A percentile compares a stretch with the other conserved stretches of the same genome.
Evolutionary conservation across 805 yeast genomes (phyloP).

Genomic region (Kodamaea laetipori): DNA sequence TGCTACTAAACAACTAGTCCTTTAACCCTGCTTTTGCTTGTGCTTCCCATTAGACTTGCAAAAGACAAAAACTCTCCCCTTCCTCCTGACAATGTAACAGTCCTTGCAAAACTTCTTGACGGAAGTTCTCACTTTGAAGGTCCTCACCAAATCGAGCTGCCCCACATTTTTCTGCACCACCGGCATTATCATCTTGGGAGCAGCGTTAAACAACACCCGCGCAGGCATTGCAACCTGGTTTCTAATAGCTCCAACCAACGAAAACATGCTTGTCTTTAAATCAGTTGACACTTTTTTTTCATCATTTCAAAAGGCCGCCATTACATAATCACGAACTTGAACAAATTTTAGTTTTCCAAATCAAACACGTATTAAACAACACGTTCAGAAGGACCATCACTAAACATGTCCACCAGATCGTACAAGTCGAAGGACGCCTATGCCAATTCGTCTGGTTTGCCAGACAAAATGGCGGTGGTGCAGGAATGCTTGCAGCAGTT

Average conservation of each 20-base stretch:
- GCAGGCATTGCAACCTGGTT: slow-evolving; percentile 19
- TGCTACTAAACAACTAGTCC: background rate
- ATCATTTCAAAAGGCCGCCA: slow-evolving; percentile 1
- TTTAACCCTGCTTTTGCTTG: slow-evolving; percentile 84
- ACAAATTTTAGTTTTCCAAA: slow-evolving; percentile 15
- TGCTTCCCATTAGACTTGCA: slow-evolving; percentile 93
- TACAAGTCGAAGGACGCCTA: slow-evolving; percentile 82
- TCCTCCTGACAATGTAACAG: slow-evolving; percentile 88
- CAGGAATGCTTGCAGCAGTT: slow-evolving; percentile 93
- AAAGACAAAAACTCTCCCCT: slow-evolving; percentile 90
- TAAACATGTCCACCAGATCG: slow-evolving; percentile 72
- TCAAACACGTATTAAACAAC: slow-evolving; percentile 19
- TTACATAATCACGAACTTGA: slow-evolving; percentile 1
- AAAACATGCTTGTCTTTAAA: slow-evolving; percentile 20
- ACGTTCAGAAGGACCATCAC: background rate
- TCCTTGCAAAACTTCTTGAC: slow-evolving; percentile 92
- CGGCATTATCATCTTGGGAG: slow-evolving; percentile 17
- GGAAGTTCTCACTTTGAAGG: slow-evolving; percentile 86
- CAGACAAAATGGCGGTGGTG: slow-evolving; percentile 96
- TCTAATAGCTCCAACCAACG: slow-evolving; percentile 19
- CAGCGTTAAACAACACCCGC: slow-evolving; percentile 15
- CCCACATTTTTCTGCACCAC: slow-evolving; percentile 7
- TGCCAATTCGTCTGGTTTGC: slow-evolving; percentile 55
- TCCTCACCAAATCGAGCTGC: slow-evolving; percentile 16
- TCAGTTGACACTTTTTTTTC: slow-evolving; percentile 6